These are phyloP conservation scores for Neltuma alba DNA, from an alignment of 306 rosid species.

Conservation along the genomic window DNA sequence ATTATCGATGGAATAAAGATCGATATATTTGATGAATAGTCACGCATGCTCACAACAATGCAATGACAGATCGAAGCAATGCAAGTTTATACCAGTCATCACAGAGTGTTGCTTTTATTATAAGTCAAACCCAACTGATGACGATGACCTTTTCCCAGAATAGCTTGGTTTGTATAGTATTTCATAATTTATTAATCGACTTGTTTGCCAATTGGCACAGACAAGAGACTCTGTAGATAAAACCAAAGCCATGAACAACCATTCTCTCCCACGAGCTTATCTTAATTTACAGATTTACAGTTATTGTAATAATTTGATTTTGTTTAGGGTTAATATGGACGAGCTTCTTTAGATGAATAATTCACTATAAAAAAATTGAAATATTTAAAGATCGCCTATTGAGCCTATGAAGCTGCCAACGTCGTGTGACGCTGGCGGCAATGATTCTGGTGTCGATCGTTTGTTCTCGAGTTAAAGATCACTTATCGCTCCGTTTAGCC, in stretches of 20 bases:
- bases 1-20: constrained; percentile 23
- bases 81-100: background rate
- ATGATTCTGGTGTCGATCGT: too few relatives aligned
- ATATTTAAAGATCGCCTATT: too few relatives aligned
- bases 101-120: background rate
- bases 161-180: background rate
- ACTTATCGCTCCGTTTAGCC: background rate
- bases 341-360: background rate
- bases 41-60: constrained; percentile 42
- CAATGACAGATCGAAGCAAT: constrained; percentile 34
- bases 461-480: too few relatives aligned
- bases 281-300: background rate
- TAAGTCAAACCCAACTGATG: background rate
- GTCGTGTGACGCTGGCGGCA: too few relatives aligned
- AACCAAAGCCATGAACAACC: constrained; percentile 33
- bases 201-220: constrained; percentile 24
- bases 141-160: constrained; percentile 8
- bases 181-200: constrained; percentile 9
- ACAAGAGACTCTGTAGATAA: constrained; percentile 30
- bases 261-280: background rate
- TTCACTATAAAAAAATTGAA: too few relatives aligned
- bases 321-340: constrained; percentile 19
- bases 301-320: background rate
- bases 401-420: background rate
- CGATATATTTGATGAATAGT: constrained; percentile 50